These are phyloP conservation scores for Diddensiella transvaalensis DNA, from an alignment of 805 yeast genomes.

Conservation along the genomic window DNA sequence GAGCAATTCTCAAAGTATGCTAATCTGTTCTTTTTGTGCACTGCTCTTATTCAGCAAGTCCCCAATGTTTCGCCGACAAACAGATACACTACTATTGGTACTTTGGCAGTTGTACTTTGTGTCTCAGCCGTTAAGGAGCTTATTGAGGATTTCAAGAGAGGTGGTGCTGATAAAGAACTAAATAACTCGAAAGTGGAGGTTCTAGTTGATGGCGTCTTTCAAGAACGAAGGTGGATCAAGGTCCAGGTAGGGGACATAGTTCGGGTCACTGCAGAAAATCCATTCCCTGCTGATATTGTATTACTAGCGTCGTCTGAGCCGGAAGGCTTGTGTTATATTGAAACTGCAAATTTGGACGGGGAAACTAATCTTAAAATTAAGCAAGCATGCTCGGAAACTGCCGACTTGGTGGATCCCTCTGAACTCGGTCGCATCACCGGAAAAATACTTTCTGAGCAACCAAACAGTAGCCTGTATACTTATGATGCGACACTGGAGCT, in stretches of 20 bases:
- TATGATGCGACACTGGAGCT: constrained; percentile 82
- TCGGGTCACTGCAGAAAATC: constrained; percentile 77
- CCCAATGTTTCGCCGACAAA: constrained; percentile 96
- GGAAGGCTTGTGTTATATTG: constrained; percentile 95
- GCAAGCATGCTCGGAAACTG: constrained; percentile 79
- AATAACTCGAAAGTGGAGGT: constrained; percentile 75
- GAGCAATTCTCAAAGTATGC: constrained; percentile 98
- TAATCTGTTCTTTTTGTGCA: constrained; percentile 85
- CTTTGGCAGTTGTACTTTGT: constrained; percentile 73
- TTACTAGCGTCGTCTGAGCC: constrained; percentile 92
- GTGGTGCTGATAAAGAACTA: constrained; percentile 81
- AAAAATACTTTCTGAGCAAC: constrained; percentile 76
- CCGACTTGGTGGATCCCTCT: constrained; percentile 61
- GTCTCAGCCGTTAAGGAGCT: constrained; percentile 93
- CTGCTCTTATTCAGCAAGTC: constrained; percentile 93
- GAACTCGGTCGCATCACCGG: constrained; percentile 55
- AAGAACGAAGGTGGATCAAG: constrained; percentile 73
- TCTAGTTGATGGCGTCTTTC: constrained; percentile 57
- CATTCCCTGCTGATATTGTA: constrained; percentile 90
- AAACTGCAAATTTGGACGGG: constrained; percentile 96
- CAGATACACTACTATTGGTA: constrained; percentile 91
- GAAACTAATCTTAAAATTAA: constrained; percentile 96
- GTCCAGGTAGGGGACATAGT: constrained; percentile 90
- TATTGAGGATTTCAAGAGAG: constrained; percentile 86
- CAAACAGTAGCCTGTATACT: constrained; percentile 90